A percentile compares a stretch with the other conserved stretches of the same genome.
Conservation (phyloP, 176 grass and related monocot species). For the Bolboschoenus planiculmis region DNA sequence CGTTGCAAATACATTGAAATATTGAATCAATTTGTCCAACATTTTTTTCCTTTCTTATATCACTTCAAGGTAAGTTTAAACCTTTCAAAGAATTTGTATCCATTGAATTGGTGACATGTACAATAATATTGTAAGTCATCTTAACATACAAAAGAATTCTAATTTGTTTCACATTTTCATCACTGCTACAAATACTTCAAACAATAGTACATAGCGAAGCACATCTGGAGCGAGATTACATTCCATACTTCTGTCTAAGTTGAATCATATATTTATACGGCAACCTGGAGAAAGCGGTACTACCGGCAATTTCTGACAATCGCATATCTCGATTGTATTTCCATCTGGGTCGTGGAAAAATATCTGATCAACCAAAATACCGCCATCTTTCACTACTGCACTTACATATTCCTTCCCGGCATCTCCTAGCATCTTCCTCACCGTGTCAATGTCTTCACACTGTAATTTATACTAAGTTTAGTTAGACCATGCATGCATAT, state of each 20-base stretch:
- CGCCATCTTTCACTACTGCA: constrained; percentile 34
- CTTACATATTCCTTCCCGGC: constrained; percentile 36
- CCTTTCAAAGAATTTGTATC: neutral
- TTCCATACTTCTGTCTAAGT: neutral
- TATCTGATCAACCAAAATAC: constrained; percentile 53
- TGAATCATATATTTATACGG: neutral
- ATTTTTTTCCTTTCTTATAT: neutral
- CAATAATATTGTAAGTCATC: neutral
- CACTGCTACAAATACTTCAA: neutral
- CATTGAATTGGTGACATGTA: neutral
- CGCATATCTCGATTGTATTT: constrained; percentile 77
- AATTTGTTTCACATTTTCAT: neutral
- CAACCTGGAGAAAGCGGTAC: constrained; percentile 3
- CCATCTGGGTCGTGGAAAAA: constrained; percentile 81
- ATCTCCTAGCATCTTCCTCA: constrained; percentile 33
- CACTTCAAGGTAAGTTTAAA: neutral
- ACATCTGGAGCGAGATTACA: neutral
- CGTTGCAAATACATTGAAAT: neutral
- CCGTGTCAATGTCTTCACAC: constrained; percentile 38
- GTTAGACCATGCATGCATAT: neutral
- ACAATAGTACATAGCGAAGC: neutral
- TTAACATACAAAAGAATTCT: neutral
- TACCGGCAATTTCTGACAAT: constrained; percentile 61
- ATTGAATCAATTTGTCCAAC: neutral
- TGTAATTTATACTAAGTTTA: constrained; percentile 27